Conservation (phyloP, 164 flowering plant species). For the Umbilicus rupestris region DNA sequence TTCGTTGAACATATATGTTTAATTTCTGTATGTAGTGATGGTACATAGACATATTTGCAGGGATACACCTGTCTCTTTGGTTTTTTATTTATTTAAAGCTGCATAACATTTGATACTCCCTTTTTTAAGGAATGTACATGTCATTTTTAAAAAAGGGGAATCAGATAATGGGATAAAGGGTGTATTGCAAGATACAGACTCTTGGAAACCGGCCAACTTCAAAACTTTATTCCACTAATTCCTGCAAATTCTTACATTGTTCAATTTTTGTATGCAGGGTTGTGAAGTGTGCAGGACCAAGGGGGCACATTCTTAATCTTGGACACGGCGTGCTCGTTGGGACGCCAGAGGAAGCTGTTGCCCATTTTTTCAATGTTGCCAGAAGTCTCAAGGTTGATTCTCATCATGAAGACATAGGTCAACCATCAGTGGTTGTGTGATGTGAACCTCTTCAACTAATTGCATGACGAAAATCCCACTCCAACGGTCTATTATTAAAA, state of each 20-base stretch:
- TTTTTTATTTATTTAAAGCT: no score
- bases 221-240: not conserved
- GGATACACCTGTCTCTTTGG: no score
- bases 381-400: conserved; percentile 51
- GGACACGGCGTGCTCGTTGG: conserved; percentile 98
- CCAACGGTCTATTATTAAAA: no score
- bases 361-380: conserved; percentile 86
- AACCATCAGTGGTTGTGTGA: conserved; percentile 25
- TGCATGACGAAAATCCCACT: no score
- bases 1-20: not conserved
- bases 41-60: not conserved
- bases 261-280: conserved; percentile 46
- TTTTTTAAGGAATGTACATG: not conserved
- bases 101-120: no score
- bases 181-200: not conserved
- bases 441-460: not conserved
- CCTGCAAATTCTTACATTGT: not conserved
- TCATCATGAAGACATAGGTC: conserved; percentile 15
- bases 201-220: not conserved
- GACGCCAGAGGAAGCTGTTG: conserved; percentile 96
- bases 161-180: not conserved
- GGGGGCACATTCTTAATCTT: conserved; percentile 84
- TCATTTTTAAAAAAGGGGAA: not conserved
- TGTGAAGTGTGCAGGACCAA: conserved; percentile 76
- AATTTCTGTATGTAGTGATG: not conserved